Base-by-base conservation (phyloP, 768 basidiomycete genomes). In the Leccinum subtestaceum region DNA sequence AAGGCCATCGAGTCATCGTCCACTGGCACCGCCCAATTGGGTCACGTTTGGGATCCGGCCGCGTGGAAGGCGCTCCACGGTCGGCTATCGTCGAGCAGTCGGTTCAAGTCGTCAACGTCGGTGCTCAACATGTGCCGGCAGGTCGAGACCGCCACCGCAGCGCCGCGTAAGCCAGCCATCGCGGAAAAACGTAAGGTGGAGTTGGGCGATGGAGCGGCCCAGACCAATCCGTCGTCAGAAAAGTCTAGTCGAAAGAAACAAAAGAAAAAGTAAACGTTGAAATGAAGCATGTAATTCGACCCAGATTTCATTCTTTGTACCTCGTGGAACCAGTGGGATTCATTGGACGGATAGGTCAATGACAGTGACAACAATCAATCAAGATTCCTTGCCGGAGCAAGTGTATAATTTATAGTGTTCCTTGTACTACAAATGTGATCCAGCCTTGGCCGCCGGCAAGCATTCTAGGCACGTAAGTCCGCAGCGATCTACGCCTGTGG, bases 101-200 rank as follows among this genome's bases (percentile, higher is more conserved):
- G 84, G 25, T 86, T 90, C 74, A 84, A 84, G 67, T 76, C 81
- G 6, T 86, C 88, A 1, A 71, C 79, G 32, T 84, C 82, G 7
- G 78, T 93, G 8, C 79, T 80, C 29, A 80, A 79, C 53, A 80
- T 86, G 73, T 85, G 89, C 65, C 80, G 80, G 65, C 91, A 93
- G 70, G 74, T 94, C 69, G 72, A 67, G 65, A 71, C 70, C 12
- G 46, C 56, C 43, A 45, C 43, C 1, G 60, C 62, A 5, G 10
- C 56, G 13, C 66, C 55, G 38, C 36, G 47, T 25, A 32, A 64
- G 21, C 57, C 64, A 13, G 36, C 7, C 5, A 50, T 47, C 6
- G 53, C 58, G 52, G 60, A 15, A 25, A 81, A 83, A 68, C 72
- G 81, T 60, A 81, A 81, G 63, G 75, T 72, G 2, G 59, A 53